Base-by-base conservation (phyloP, 306 rosid species). In the Abrus pulchellus region DNA sequence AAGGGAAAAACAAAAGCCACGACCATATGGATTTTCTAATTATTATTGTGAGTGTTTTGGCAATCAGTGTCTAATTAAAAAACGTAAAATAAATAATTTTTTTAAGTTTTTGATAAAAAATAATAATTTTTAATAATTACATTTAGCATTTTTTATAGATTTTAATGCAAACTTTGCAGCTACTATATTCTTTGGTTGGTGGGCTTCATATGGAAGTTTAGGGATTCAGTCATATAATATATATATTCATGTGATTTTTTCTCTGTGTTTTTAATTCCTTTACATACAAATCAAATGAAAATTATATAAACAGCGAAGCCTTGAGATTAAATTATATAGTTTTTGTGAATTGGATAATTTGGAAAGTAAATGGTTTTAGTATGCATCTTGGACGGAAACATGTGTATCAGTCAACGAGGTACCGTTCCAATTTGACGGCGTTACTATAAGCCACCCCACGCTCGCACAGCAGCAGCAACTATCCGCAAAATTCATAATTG, bases 81-180 rank as follows among this genome's bases (percentile, higher is more conserved):
- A 20, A 20, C 20, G 20, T 20, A 20, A 20, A 20, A 20, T 20
- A 20, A 20, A 20, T 20, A 20, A 20, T 20, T 20, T 20, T 20
- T 20, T 20, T 20, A 20, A 20, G 20, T 20, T 20, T 20, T 20
- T 20, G 20, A 20, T 20, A 20, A 20, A 20, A 20, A 20, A 20
- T 20, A 20, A 20, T 20, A 0, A 0, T 20, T 20, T 20, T 20
- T 20, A 20, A 20, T 20, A 0, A 20, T 20, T 20, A 20, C 20
- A 20, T 20, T 20, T 20, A 20, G 20, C 20, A 20, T 20, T 20
- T 20, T 20, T 20, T 20, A 44, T 1, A 40, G 70, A 64, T 32
- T 64, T 64, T 64, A 40, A 64, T 13, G 70, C 29, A 32, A 11
- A 64, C 50, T 64, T 64, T n/a, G 70, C 50, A 64, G n/a, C 70